Conservation (phyloP, 2,329 filamentous ascomycete species). For the Colletotrichum sp. region DNA sequence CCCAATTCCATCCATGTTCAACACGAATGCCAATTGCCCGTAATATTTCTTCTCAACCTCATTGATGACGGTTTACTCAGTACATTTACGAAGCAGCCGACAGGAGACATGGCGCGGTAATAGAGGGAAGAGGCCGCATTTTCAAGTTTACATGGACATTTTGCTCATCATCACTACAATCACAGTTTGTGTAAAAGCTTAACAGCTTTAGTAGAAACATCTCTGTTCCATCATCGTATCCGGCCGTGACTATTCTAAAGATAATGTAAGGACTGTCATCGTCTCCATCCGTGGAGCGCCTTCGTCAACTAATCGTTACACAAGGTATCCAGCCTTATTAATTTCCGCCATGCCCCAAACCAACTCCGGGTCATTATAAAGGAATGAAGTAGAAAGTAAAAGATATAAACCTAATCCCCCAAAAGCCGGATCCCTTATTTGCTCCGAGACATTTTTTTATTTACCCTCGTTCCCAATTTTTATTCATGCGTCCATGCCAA, state of each 20-base stretch:
- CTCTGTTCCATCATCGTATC: not conserved
- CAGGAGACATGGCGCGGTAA: accelerated
- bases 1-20: not conserved
- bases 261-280: not conserved
- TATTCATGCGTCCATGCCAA: not conserved
- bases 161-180: accelerated
- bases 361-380: not conserved
- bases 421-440: not conserved
- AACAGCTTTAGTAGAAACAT: not conserved
- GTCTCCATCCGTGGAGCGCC: not conserved
- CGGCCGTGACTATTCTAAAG: not conserved
- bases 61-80: too few relatives aligned
- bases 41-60: not conserved
- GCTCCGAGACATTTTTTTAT: not conserved
- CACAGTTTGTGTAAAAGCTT: not conserved
- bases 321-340: constrained; percentile 15
- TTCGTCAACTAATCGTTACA: constrained; percentile 8
- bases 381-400: not conserved
- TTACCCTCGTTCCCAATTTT: not conserved
- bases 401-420: not conserved
- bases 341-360: not conserved
- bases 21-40: not conserved
- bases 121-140: accelerated
- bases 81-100: too few relatives aligned
- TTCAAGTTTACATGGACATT: not conserved